Conservation (phyloP, 176 grass and related monocot genomes). For the Carex myosuroides region DNA sequence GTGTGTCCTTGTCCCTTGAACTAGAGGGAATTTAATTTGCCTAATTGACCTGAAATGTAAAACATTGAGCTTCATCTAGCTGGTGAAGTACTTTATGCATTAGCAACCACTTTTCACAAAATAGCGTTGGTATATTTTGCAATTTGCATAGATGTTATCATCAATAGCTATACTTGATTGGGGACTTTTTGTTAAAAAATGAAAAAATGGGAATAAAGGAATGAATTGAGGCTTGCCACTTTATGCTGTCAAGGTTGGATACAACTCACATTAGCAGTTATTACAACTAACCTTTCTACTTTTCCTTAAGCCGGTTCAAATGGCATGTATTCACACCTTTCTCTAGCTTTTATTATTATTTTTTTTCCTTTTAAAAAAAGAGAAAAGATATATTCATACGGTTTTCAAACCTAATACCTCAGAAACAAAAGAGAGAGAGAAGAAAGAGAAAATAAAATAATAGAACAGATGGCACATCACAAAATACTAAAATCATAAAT, state of each 20-base stretch:
- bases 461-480: not conserved
- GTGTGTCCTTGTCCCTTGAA: not conserved
- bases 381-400: not conserved
- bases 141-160: not conserved
- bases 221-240: not conserved
- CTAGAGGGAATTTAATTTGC: not conserved
- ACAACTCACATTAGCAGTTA: constrained; percentile 18
- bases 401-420: not conserved
- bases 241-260: constrained; percentile 11
- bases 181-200: not conserved
- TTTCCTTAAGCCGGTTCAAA: not conserved
- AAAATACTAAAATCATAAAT: not conserved
- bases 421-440: too few species aligned
- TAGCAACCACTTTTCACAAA: not conserved
- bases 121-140: not conserved
- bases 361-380: not conserved
- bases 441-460: too few species aligned
- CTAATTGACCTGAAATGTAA: not conserved
- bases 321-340: not conserved
- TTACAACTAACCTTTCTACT: constrained; percentile 5
- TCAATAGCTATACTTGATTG: not conserved
- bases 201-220: constrained; percentile 4
- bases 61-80: not conserved
- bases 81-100: not conserved
- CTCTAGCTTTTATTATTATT: not conserved